Base-by-base conservation (phyloP, 2,329 filamentous ascomycete species). In the Fusarium dlaminii region DNA sequence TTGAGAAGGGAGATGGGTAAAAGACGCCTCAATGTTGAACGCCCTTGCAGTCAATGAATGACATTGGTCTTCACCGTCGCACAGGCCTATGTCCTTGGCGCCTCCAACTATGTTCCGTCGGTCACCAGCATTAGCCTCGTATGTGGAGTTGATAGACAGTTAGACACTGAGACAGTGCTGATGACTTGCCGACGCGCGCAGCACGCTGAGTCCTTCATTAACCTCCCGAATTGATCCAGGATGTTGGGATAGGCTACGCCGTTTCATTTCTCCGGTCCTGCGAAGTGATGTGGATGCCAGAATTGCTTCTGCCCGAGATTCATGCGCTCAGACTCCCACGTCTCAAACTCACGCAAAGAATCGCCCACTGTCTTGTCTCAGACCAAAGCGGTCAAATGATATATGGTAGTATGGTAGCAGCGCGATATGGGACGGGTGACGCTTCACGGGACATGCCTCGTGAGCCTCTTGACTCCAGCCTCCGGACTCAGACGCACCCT, bases 351-450 rank as follows among this genome's bases (percentile, higher is more conserved):
- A 49, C 52, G 63, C 65, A 63, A 29, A 59, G 34, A 32, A 56
- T 40, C 52, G 45, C 45, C 49, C 62, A 59, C 48, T 65, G 56
- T 56, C 62, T 48, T 74, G 72, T 73, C 72, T 75, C 72, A 73
- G 72, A 69, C 49, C 45, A 45, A 61, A 58, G 55, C 51, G 68
- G 58, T 75, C 72, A 75, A 75, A 52, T 75, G 72, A 75, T 56
- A 61, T 54, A 60, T 48, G 39, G 61, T 66, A 69, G 63, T 45
- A 57, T 48, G 42, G 49, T 58, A 65, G 56, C 56, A 68, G 34
- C 42, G 34, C 39, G 46, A 52, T 52, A 59, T 37, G 55, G 66
- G 55, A 60, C 56, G 57, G 39, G 68, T 69, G 68, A 71, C 55
- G 52, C 63, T 68, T 61, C 60, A 66, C 72, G 68, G 57, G 56